Evolutionary conservation across 2,329 filamentous ascomycete genomes (phyloP).

Genomic region (Bipolaris cookei): DNA sequence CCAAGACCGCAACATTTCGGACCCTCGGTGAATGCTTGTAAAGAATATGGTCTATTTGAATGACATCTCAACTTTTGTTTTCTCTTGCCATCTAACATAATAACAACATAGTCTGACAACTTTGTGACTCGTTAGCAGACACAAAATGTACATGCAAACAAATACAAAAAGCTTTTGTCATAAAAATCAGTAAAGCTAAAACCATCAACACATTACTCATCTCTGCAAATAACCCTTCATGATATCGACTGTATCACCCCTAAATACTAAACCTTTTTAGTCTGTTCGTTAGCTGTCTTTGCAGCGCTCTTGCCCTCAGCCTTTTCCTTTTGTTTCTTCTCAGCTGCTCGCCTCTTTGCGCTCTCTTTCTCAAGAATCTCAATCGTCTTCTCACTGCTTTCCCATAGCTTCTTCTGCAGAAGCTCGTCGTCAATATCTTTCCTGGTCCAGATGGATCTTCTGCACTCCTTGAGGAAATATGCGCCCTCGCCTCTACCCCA

Average conservation of each 20-base stretch:
- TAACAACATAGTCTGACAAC: neutral
- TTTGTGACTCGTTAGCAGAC: neutral
- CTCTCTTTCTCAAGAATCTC: slow-evolving; percentile 81
- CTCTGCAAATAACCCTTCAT: neutral
- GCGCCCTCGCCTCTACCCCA: slow-evolving; percentile 71
- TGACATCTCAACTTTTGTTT: neutral
- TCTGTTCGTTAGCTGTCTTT: slow-evolving; percentile 24
- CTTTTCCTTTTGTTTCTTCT: slow-evolving; percentile 60
- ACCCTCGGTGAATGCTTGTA: neutral
- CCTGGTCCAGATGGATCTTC: slow-evolving; percentile 72
- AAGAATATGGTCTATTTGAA: neutral
- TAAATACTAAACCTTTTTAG: slow-evolving; percentile 29
- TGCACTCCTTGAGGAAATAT: slow-evolving; percentile 87
- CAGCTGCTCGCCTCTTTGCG: slow-evolving; percentile 65
- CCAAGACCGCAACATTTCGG: neutral
- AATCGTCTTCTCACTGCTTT: slow-evolving; percentile 80
- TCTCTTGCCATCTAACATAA: neutral
- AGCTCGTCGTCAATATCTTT: slow-evolving; percentile 79
- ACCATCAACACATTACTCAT: neutral
- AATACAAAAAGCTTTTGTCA: neutral
- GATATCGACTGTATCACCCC: neutral
- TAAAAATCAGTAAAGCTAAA: neutral
- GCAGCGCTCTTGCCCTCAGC: slow-evolving; percentile 28
- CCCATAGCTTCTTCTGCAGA: slow-evolving; percentile 85
- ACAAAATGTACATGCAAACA: neutral